Evolutionary conservation across 169 alveolate species (phyloP), one percentile per base, ranked within the genome.

Genomic region (Plasmodium ovale): DNA sequence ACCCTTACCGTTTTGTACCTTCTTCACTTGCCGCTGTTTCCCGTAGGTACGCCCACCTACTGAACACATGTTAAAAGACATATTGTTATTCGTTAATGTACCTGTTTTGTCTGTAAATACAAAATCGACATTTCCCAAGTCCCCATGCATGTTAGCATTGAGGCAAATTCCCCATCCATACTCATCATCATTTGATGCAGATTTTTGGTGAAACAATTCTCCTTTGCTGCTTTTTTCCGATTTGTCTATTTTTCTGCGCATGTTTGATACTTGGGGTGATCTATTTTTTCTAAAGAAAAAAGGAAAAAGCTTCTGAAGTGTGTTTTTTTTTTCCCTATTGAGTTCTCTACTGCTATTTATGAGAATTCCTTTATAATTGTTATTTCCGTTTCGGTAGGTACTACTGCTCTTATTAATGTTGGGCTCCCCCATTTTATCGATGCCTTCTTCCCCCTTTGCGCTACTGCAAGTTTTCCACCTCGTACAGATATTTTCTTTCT

Each of bases 61-160:
- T 62, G 91, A 85, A 23, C 91, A 85, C 87, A 85, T 85, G 49
- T 95, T 96, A 87, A 97, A 98, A 90, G 97, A 97, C 99, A 98
- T 98, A 35, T 96, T 94, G 88, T 98, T 99, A 88, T 96, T 96
- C 14, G 99, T 99, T 74, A 99, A 94, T 2, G 99, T 99, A 0
- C 99, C 99, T 19, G 99, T 99, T 92, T 99, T 99, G 92, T 99
- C 99, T 4, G 98, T 95, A 87, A 98, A 99, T 29, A 99, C 94
- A 87, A 97, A 97, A 29, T 98, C 96, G 21, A 99, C 97, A 82
- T 97, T 96, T 10, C 99, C 99, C 74, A 99, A 94, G 89, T 98
- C 99, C 87, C 98, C 99, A 87, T 95, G 96, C 84, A 97, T 87
- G 49, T 85, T 85, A 4, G 91, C 67, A 69, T 85, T 85, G 21